Percentiles rank a stretch among this genome's conserved stretches.
phyloP scores from a whole-genome alignment of 1,284 basidiomycete species.

The Rhodotorula glutinis region DNA sequence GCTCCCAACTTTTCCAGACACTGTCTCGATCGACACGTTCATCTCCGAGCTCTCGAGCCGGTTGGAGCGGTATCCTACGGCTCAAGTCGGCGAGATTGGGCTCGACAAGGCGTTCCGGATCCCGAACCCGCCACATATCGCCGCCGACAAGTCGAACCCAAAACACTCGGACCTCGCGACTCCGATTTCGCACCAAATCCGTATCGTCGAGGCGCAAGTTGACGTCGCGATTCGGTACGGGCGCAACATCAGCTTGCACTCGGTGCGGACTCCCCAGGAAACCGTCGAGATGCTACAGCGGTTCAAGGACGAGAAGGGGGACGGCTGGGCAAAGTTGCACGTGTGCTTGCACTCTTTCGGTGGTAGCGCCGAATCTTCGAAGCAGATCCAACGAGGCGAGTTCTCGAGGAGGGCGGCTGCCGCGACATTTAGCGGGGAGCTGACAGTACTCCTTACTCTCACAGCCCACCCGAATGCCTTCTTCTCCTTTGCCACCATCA shows the following conservation, averaged over 20 bases:
- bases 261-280: constrained; percentile 65
- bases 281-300: constrained; percentile 59
- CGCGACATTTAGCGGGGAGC: too few relatives aligned
- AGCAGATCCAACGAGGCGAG: constrained; percentile 34
- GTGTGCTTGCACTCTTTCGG: constrained; percentile 39
- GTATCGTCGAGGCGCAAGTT: constrained; percentile 69
- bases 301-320: constrained; percentile 12
- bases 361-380: constrained; percentile 24
- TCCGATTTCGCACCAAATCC: constrained; percentile 68
- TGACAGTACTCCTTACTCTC: too few relatives aligned
- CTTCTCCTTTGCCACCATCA: constrained; percentile 71
- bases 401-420: not conserved
- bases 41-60: constrained; percentile 58
- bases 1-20: constrained; percentile 54
- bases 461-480: constrained; percentile 63
- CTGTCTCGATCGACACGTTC: constrained; percentile 57
- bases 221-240: constrained; percentile 67
- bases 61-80: constrained; percentile 59
- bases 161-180: constrained; percentile 61
- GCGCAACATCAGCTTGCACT: constrained; percentile 72
- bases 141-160: constrained; percentile 21
- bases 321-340: constrained; percentile 21
- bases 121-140: constrained; percentile 51
- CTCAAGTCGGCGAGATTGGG: constrained; percentile 80
- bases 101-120: constrained; percentile 70